Evolutionary conservation across 2,329 filamentous ascomycete genomes (phyloP).

Genomic region (Monosporascus sp.): DNA sequence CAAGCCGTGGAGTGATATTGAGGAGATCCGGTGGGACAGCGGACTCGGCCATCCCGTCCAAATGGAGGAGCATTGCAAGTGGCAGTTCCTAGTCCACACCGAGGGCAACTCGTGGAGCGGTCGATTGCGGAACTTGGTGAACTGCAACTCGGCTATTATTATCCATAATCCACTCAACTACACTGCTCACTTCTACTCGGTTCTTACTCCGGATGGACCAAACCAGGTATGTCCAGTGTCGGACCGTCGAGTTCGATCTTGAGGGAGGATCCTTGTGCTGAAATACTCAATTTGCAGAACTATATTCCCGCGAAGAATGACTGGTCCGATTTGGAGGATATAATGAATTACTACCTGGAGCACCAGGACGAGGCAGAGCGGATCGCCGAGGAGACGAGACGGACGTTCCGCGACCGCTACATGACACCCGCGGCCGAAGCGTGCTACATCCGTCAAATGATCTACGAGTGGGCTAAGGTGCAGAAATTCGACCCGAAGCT

Average conservation of each 20-base stretch:
- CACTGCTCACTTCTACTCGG: constrained; percentile 41
- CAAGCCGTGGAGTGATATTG: constrained; percentile 2
- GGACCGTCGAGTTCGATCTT: constrained; percentile 24
- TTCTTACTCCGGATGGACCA: constrained; percentile 24
- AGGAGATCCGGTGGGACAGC: constrained; percentile 16
- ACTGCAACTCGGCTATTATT: constrained; percentile 43
- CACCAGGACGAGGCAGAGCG: constrained; percentile 38
- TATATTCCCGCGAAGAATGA: constrained; percentile 43
- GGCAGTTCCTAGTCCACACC: constrained; percentile 46
- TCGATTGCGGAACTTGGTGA: constrained; percentile 47
- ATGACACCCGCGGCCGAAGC: constrained; percentile 49
- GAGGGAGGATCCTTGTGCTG: not conserved
- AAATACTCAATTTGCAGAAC: constrained; percentile 32
- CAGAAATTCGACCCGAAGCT: constrained; percentile 4
- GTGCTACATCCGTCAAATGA: constrained; percentile 46
- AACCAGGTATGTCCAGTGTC: constrained; percentile 12
- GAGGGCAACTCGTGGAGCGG: constrained; percentile 51
- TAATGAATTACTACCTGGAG: constrained; percentile 35
- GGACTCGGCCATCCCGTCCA: constrained; percentile 38
- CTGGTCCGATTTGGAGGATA: constrained; percentile 31
- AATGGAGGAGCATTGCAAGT: constrained; percentile 45
- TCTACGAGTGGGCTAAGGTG: constrained; percentile 10
- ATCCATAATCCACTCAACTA: constrained; percentile 39
- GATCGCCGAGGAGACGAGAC: constrained; percentile 35
- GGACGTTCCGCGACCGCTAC: constrained; percentile 39